Conservation (phyloP, 441 rosid species). For the Populus hybrid region DNA sequence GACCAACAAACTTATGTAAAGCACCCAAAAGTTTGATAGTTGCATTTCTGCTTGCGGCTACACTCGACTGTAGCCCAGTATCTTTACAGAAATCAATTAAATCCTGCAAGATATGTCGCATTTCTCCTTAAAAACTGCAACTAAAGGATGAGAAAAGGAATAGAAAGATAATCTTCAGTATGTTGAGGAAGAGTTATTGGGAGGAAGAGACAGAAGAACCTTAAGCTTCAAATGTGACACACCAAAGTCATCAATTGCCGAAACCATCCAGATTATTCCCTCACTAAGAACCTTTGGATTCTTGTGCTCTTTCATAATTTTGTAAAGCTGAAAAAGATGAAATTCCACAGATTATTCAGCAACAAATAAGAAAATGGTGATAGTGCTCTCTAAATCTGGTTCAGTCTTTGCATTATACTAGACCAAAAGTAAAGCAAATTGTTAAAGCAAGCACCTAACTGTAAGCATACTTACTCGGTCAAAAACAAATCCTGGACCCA, state of each 20-base stretch:
- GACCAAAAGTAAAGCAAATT: neutral
- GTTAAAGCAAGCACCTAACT: conserved; percentile 2
- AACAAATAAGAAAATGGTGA: conserved; percentile 10
- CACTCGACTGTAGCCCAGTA: conserved; percentile 95
- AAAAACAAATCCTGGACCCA: conserved; percentile 97
- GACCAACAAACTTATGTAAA: conserved; percentile 95
- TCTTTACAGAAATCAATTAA: conserved; percentile 98
- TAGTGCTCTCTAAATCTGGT: conserved; percentile 4
- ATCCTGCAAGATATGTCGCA: conserved; percentile 51
- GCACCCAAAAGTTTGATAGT: conserved; percentile 96
- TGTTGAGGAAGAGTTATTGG: neutral
- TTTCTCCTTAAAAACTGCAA: conserved; percentile 14
- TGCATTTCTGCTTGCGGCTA: conserved; percentile 98
- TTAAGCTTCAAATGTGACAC: conserved; percentile 85
- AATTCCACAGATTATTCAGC: conserved; percentile 17
- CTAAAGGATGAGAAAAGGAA: conserved; percentile 16
- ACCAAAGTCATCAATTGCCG: conserved; percentile 96
- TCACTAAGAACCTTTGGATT: conserved; percentile 99
- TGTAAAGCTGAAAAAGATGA: conserved; percentile 64
- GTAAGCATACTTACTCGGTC: conserved; percentile 65
- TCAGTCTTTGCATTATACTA: neutral
- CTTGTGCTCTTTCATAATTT: conserved; percentile 98
- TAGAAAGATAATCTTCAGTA: neutral
- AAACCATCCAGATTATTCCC: conserved; percentile 96
- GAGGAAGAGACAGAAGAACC: conserved; percentile 42